Base-by-base conservation (phyloP, 345 rosid genomes). In the Rhizophora apiculata region DNA sequence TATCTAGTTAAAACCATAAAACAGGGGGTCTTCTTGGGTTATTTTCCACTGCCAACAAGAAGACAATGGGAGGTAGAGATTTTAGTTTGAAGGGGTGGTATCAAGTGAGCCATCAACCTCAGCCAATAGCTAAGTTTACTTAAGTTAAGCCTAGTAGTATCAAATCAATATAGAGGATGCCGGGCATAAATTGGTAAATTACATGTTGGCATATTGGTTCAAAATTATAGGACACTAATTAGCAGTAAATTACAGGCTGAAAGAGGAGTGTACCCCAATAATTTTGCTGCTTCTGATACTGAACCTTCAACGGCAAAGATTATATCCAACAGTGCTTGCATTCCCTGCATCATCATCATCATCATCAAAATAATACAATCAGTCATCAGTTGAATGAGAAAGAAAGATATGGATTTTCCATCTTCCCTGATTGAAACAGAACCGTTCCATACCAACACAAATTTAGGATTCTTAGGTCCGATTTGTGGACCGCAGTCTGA, bases 391-490 rank as follows among this genome's bases (percentile, higher is more conserved):
- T 13, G 11, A 8, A 30, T n/a, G 26, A 61, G 26, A 37, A 34
- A 29, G 29, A 9, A 6, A 31, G 3, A 51, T 13, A 64, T 8
- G 29, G 34, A 31, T 43, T 15, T 43, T 13, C 18, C 5, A 43
- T 43, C 49, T 43, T 43, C 49, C 49, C 49, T 43, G 49, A 43
- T 43, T 13, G 49, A 43, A 43, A 66, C 2, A 36, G 61, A 26
- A 43, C 56, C 1, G 34, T 22, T 1, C 37, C 54, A 51, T 89
- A 91, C 96, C 87, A 85, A 75, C 75, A 76, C 76, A 74, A 95
- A 95, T 73, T 87, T 95, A 60, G 92, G 87, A 85, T 94, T 94
- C 59, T 91, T 91, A 16, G 91, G 97, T 64, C 96, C 97, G 78
- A 94, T 94, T 78, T 88, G 98, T 3, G 91, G 80, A 64, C 95